phyloP scores from a whole-genome alignment of 2,329 filamentous ascomycete genomes.

The Penicillium sp. region DNA sequence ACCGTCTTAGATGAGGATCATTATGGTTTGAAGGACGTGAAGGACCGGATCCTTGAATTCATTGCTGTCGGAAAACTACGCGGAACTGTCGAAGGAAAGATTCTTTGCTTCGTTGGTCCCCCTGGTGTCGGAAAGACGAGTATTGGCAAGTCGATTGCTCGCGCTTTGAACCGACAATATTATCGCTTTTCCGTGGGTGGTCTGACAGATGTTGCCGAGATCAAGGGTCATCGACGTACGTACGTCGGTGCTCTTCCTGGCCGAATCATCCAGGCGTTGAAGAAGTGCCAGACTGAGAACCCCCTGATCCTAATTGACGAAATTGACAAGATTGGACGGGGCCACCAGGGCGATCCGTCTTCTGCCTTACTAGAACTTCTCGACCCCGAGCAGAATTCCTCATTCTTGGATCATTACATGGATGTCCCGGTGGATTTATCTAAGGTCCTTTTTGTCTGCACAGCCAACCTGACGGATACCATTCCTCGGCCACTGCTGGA shows the following conservation, averaged over 20 bases:
- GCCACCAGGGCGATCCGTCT: constrained; percentile 94
- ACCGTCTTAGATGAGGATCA: constrained; percentile 94
- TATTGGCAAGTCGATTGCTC: constrained; percentile 96
- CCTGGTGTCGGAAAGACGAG: constrained; percentile 98
- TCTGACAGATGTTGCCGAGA: constrained; percentile 95
- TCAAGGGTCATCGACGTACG: constrained; percentile 95
- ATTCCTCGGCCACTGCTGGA: constrained; percentile 93
- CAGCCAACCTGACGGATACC: constrained; percentile 97
- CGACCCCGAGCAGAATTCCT: constrained; percentile 95
- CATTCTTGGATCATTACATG: constrained; percentile 98
- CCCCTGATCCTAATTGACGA: constrained; percentile 96
- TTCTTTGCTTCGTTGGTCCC: constrained; percentile 94
- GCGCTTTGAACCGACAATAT: constrained; percentile 92
- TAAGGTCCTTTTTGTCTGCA: constrained; percentile 98
- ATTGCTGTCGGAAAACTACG: constrained; percentile 97
- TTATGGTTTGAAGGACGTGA: constrained; percentile 95
- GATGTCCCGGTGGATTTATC: constrained; percentile 96
- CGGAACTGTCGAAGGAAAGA: constrained; percentile 97
- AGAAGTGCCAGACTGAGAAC: constrained; percentile 99
- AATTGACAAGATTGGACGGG: constrained; percentile 95
- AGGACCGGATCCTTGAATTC: constrained; percentile 96
- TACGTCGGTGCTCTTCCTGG: constrained; percentile 96
- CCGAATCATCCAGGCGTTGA: constrained; percentile 95
- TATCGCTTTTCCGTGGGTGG: constrained; percentile 98
- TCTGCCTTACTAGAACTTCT: constrained; percentile 91